Base-by-base conservation (phyloP, 345 rosid genomes). In the Limnanthes douglasii region DNA sequence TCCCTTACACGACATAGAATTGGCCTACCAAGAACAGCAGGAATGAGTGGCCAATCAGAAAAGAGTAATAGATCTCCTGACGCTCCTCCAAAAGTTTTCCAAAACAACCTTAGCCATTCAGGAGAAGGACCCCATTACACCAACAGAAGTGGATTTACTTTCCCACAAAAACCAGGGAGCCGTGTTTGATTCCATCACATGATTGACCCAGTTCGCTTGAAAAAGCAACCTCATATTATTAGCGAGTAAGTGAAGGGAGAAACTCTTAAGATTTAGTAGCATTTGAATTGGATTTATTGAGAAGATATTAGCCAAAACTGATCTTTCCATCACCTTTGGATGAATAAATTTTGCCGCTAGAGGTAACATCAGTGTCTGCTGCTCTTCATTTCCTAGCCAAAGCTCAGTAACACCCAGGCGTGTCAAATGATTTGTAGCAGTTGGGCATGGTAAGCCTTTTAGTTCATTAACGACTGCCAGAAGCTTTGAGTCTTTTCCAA, bases 91-190 rank as follows among this genome's bases (percentile, higher is more conserved):
- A 72, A 81, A 47, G 62, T 62, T 56, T 70, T 81, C 96, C 96
- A 86, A 48, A 86, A 86, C 44, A 78, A 72, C 48, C 57, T 62
- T 50, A 86, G 56, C 96, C 96, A 86, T 50, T 78, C 84, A 48
- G 81, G 68, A 29, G 96, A 70, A 32, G 96, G 96, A 31, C 96
- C 92, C 48, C 53, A n/a, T 66, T 46, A 62, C 92, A 51, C 68
- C 69, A 49, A 72, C 63, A 54, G 66, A 60, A 53, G 46, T 62
- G 38, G 81, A 60, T 26, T 60, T 53, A 56, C 50, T 62, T 53
- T 66, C 74, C 94, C 96, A 86, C 14, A 92, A 86, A 61, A 86
- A 81, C 96, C 96, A 78, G 20, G 96, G 94, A 56, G 72, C 64
- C 66, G 50, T 37, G 42, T 62, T 66, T 43, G 73, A 62, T 23